Conservation (phyloP, 2,329 filamentous ascomycete species). For the Lasiodiplodia sp. region DNA sequence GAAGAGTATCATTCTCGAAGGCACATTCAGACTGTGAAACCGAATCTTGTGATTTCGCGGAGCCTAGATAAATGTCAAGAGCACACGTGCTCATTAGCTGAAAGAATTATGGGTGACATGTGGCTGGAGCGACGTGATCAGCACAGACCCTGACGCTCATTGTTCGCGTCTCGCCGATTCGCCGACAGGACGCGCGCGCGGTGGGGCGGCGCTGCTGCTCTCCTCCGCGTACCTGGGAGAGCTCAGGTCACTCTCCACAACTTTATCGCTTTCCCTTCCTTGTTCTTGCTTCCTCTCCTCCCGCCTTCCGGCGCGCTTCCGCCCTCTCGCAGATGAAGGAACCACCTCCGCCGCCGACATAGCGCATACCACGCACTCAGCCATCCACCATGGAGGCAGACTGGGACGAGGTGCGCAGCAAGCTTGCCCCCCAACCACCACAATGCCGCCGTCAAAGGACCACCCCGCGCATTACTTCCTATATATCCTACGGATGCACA, state of each 20-base stretch:
- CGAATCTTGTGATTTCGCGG: too few species aligned
- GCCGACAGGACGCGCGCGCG: background rate
- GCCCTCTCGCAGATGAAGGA: conserved; percentile 27
- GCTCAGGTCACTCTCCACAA: conserved; percentile 13
- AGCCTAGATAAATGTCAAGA: background rate
- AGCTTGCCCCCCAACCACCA: conserved; percentile 8
- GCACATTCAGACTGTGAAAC: too few species aligned
- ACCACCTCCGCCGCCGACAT: conserved; percentile 11
- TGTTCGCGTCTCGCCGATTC: background rate
- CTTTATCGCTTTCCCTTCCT: background rate
- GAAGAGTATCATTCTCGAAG: too few species aligned
- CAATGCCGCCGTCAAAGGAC: background rate
- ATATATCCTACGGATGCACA: background rate
- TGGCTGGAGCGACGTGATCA: background rate
- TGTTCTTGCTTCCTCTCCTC: background rate
- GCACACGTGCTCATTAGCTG: background rate
- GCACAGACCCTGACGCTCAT: background rate
- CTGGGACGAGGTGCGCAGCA: conserved; percentile 56
- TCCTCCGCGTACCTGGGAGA: background rate
- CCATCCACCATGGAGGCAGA: conserved; percentile 57
- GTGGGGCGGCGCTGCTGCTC: background rate
- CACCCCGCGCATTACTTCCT: conserved; percentile 8
- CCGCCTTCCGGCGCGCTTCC: background rate
- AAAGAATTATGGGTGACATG: background rate
- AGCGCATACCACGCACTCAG: conserved; percentile 8